phyloP scores from a whole-genome alignment of 2,329 filamentous ascomycete genomes.

The Intubia oerlemansii region DNA sequence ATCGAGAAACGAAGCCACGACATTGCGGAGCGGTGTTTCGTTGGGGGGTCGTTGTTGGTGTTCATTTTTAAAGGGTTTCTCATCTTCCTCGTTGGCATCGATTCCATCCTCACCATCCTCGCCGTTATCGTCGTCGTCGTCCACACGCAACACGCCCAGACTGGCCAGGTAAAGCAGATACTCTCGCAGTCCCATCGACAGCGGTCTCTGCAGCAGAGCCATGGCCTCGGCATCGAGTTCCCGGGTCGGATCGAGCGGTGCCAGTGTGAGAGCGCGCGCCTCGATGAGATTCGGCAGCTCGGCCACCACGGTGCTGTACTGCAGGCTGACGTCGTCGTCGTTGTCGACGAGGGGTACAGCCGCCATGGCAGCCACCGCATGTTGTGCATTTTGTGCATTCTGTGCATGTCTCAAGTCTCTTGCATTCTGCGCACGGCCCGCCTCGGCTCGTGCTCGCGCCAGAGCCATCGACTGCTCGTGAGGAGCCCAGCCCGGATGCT shows the following conservation, averaged over 20 bases:
- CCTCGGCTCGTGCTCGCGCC: too few relatives aligned
- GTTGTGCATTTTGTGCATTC: too few relatives aligned
- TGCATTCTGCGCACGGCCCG: too few relatives aligned
- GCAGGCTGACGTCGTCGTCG: slow-evolving; percentile 62
- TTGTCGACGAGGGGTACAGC: slow-evolving; percentile 10
- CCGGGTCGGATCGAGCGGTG: slow-evolving; percentile 30
- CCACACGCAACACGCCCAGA: slow-evolving; percentile 35
- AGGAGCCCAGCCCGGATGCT: slow-evolving; percentile 76
- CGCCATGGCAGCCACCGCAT: not conserved
- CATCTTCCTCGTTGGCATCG: not conserved
- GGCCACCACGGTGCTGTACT: slow-evolving; percentile 60
- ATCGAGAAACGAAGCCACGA: slow-evolving; percentile 42
- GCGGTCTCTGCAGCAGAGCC: slow-evolving; percentile 46
- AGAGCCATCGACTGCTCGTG: slow-evolving; percentile 36
- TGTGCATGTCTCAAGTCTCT: too few relatives aligned
- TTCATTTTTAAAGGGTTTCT: too few relatives aligned
- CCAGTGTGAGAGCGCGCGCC: slow-evolving; percentile 76
- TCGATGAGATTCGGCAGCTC: slow-evolving; percentile 84
- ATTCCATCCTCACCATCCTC: too few relatives aligned
- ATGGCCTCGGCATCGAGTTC: slow-evolving; percentile 46
- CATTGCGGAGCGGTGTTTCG: slow-evolving; percentile 5
- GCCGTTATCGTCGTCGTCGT: not conserved
- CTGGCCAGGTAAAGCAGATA: slow-evolving; percentile 54
- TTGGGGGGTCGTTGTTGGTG: slow-evolving; percentile 1
- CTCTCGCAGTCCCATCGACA: slow-evolving; percentile 52